phyloP scores from a whole-genome alignment of 225 moss, liverwort and hornwort genomes.

The Sphagnum tenellum region DNA sequence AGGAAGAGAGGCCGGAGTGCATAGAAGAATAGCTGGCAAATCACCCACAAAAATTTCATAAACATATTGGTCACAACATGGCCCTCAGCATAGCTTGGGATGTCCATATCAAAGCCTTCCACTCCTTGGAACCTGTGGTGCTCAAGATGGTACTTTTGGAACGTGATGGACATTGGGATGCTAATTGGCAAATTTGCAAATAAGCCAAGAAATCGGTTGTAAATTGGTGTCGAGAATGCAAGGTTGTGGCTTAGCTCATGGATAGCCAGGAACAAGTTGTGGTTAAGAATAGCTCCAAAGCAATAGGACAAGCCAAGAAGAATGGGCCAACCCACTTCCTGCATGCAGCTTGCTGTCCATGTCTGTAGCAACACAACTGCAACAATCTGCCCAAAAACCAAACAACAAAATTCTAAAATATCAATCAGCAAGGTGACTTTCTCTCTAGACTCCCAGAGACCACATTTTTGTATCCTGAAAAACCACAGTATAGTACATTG shows the following conservation, averaged over 20 bases:
- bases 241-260: constrained; percentile 97
- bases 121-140: constrained; percentile 96
- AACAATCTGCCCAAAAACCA: constrained; percentile 51
- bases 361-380: constrained; percentile 66
- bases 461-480: too few species aligned
- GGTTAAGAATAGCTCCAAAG: constrained; percentile 92
- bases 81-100: constrained; percentile 87
- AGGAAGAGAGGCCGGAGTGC: constrained; percentile 85
- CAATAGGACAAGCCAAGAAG: constrained; percentile 62
- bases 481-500: too few species aligned
- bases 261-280: constrained; percentile 92
- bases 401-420: constrained; percentile 1
- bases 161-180: constrained; percentile 95
- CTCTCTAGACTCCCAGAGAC: too few species aligned
- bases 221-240: constrained; percentile 54
- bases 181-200: constrained; percentile 82
- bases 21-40: constrained; percentile 95
- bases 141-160: constrained; percentile 96
- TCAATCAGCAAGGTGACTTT: not conserved
- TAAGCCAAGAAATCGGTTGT: constrained; percentile 77
- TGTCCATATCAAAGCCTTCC: constrained; percentile 95
- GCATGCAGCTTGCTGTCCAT: constrained; percentile 55
- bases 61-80: constrained; percentile 58
- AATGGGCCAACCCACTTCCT: constrained; percentile 48
- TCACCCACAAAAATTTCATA: constrained; percentile 59